Evolutionary conservation across 1,139 yeast genomes (phyloP).

Genomic region (Sugiyamaella castrensis): DNA sequence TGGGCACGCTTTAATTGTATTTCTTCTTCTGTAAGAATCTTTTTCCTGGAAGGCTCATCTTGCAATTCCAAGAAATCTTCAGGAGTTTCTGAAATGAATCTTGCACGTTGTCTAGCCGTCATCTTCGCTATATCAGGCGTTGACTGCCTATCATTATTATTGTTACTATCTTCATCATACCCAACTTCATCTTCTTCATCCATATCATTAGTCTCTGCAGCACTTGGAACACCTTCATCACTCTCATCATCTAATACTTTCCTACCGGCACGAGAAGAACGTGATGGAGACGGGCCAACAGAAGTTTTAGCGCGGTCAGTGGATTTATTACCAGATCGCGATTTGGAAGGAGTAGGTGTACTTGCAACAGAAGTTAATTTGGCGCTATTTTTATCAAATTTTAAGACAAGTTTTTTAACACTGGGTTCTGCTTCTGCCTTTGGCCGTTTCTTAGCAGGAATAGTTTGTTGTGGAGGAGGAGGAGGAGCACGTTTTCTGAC

Average conservation of each 20-base stretch:
- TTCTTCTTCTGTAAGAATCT: constrained; percentile 75
- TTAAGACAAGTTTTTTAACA: constrained; percentile 11
- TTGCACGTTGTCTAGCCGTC: constrained; percentile 44
- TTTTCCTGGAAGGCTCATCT: constrained; percentile 41
- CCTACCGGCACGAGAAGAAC: constrained; percentile 3
- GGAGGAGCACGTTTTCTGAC: constrained; percentile 5
- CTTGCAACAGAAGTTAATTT: not conserved
- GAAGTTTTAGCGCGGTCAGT: not conserved
- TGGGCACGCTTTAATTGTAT: constrained; percentile 79
- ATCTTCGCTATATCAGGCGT: constrained; percentile 37
- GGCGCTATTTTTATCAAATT: constrained; percentile 13
- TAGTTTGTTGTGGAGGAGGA: not conserved
- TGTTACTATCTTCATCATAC: constrained; percentile 24
- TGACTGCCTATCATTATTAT: constrained; percentile 20
- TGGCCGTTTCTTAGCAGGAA: too few species aligned
- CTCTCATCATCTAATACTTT: constrained; percentile 11
- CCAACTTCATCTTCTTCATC: constrained; percentile 27
- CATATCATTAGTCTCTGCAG: constrained; percentile 13
- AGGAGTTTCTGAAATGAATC: constrained; percentile 31
- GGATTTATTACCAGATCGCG: not conserved
- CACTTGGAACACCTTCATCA: constrained; percentile 10
- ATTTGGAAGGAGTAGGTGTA: not conserved
- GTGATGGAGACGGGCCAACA: not conserved
- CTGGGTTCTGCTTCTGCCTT: not conserved
- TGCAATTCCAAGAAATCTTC: constrained; percentile 32